Conservation (phyloP, 1,284 basidiomycete species). For the Leucoagaricus sp. region DNA sequence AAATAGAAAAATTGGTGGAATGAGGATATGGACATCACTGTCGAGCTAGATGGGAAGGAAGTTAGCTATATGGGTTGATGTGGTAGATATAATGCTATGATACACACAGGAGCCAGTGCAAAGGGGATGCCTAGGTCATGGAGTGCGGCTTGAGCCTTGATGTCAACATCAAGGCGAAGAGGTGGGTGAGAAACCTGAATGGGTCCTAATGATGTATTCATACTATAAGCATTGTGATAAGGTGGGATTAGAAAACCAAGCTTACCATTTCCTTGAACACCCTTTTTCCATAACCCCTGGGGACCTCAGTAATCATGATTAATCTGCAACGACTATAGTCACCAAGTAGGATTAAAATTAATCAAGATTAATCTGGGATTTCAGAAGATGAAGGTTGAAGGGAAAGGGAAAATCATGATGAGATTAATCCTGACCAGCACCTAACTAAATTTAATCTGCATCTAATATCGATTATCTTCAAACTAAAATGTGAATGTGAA, state of each 20-base stretch:
- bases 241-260: neutral
- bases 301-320: too few relatives aligned
- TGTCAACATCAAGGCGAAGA: neutral
- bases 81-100: neutral
- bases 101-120: neutral
- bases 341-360: too few relatives aligned
- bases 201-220: neutral
- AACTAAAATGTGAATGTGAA: too few relatives aligned
- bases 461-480: too few relatives aligned
- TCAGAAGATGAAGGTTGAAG: too few relatives aligned
- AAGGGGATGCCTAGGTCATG: neutral
- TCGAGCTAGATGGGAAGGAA: neutral
- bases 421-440: too few relatives aligned
- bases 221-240: neutral
- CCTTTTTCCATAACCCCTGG: neutral
- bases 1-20: neutral
- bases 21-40: neutral
- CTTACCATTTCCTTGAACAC: neutral
- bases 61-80: too few relatives aligned
- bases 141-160: neutral
- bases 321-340: too few relatives aligned
- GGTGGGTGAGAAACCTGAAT: neutral
- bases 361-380: too few relatives aligned
- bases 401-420: too few relatives aligned
- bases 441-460: too few relatives aligned